A percentile compares a stretch with the other conserved stretches of the same genome.
Conservation (phyloP, 2,329 filamentous ascomycete genomes). For the Colletotrichum tabaci region DNA sequence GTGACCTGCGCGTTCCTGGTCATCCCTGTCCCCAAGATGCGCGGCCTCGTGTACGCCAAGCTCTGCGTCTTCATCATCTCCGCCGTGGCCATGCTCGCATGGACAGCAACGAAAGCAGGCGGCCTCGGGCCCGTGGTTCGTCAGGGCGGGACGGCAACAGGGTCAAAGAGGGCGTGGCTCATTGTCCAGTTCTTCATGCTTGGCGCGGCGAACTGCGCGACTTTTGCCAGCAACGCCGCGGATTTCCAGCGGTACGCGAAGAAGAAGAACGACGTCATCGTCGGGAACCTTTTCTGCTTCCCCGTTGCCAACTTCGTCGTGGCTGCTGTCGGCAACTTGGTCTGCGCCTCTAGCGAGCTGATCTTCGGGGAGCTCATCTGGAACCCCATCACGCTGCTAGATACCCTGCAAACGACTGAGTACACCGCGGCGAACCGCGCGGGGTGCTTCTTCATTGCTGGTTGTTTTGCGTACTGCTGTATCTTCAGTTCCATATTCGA, state of each 20-base stretch:
- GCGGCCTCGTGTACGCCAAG: conserved; percentile 43
- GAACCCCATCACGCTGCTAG: conserved; percentile 51
- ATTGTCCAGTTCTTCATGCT: conserved; percentile 55
- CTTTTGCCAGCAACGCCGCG: conserved; percentile 57
- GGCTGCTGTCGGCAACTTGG: conserved; percentile 56
- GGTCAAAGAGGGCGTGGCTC: conserved; percentile 54
- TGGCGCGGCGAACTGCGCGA: conserved; percentile 53
- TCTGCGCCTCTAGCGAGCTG: conserved; percentile 50
- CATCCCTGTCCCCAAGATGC: conserved; percentile 49
- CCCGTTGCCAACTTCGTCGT: conserved; percentile 57
- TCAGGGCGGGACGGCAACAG: conserved; percentile 72
- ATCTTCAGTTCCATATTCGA: conserved; percentile 62
- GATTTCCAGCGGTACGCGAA: conserved; percentile 61
- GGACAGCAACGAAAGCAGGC: conserved; percentile 82
- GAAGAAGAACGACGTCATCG: conserved; percentile 56
- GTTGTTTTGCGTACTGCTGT: conserved; percentile 58
- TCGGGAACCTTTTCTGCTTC: conserved; percentile 58
- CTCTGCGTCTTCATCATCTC: conserved; percentile 55
- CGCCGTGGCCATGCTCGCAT: conserved; percentile 56
- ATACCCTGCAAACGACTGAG: conserved; percentile 51
- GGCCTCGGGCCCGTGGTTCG: conserved; percentile 75
- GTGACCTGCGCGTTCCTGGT: conserved; percentile 56
- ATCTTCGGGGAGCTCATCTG: conserved; percentile 46
- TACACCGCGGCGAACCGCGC: conserved; percentile 54
- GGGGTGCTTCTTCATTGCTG: conserved; percentile 58